phyloP scores from a whole-genome alignment of 345 rosid genomes.

The Brassica carinata region DNA sequence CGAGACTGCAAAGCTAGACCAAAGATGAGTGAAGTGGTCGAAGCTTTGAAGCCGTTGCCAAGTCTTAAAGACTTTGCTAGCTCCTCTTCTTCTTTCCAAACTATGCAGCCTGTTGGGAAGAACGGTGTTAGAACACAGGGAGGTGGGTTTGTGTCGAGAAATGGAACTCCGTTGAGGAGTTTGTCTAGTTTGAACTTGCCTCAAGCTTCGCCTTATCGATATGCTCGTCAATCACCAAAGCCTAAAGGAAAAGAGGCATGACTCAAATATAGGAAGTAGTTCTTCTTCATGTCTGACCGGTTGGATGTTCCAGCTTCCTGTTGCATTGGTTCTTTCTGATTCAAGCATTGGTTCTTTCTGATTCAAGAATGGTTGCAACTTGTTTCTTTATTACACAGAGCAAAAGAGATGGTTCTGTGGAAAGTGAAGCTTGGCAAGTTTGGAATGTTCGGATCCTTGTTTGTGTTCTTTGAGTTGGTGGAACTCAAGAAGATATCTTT shows the following conservation, averaged over 20 bases:
- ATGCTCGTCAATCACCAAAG: constrained; percentile 63
- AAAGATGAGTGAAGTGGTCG: constrained; percentile 86
- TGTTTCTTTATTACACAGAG: background rate
- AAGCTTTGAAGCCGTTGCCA: constrained; percentile 67
- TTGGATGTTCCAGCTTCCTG: constrained; percentile 21
- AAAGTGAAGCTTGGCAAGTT: background rate
- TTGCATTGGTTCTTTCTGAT: constrained; percentile 13
- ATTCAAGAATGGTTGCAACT: background rate
- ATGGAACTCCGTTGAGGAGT: constrained; percentile 73
- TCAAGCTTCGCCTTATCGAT: constrained; percentile 62
- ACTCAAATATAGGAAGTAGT: constrained; percentile 18
- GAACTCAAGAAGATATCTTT: constrained; percentile 18
- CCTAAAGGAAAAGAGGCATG: constrained; percentile 57
- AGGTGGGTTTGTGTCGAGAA: constrained; percentile 59
- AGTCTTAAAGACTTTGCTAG: constrained; percentile 92
- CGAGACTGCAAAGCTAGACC: constrained; percentile 94
- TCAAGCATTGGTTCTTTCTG: constrained; percentile 4
- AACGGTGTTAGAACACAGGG: constrained; percentile 57
- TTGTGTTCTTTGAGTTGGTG: constrained; percentile 26
- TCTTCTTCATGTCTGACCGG: constrained; percentile 17
- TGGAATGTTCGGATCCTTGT: constrained; percentile 9
- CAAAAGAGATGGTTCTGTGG: constrained; percentile 21
- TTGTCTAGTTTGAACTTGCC: constrained; percentile 58
- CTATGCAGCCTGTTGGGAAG: constrained; percentile 54
- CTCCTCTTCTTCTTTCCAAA: constrained; percentile 73